These are phyloP conservation scores for Chlorella variabilis DNA, from an alignment of 163 green algal species.

Conservation along the genomic window DNA sequence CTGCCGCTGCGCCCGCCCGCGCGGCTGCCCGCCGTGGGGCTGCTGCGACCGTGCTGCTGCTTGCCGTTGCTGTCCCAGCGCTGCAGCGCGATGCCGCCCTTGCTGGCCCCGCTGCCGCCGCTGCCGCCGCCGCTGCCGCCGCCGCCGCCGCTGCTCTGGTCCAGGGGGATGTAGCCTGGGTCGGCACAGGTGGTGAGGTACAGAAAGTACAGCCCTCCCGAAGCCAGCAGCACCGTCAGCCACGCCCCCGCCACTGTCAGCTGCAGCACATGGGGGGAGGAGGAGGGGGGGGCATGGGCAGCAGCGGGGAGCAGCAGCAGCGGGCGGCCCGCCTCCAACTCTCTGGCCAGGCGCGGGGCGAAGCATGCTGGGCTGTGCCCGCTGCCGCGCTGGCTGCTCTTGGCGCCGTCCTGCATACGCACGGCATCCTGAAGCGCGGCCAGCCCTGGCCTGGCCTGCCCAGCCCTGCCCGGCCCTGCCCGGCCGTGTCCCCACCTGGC, in stretches of 20 bases:
- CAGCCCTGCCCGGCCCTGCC: no score
- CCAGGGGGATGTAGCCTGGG: conserved; percentile 79
- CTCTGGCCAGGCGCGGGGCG: no score
- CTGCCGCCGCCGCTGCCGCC: neutral
- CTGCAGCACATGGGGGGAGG: no score
- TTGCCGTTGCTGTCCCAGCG: conserved; percentile 30
- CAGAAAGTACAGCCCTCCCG: conserved; percentile 78
- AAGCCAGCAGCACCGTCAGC: conserved; percentile 43
- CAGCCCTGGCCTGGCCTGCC: no score
- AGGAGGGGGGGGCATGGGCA: no score
- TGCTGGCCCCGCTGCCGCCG: neutral
- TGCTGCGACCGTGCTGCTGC: neutral
- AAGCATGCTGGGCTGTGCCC: no score
- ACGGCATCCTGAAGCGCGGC: no score
- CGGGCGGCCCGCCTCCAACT: no score
- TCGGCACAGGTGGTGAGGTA: conserved; percentile 87
- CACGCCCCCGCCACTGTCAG: conserved; percentile 14
- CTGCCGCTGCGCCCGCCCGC: conserved; percentile 14
- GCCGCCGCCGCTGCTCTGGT: conserved; percentile 1
- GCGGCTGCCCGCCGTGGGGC: neutral
- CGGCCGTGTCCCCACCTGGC: no score
- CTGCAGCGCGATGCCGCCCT: conserved; percentile 34
- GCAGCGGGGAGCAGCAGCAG: no score
- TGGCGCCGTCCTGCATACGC: no score
- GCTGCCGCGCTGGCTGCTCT: no score